Base-by-base conservation (phyloP, 2,329 filamentous ascomycete species). In the Aspergillus nomiae region DNA sequence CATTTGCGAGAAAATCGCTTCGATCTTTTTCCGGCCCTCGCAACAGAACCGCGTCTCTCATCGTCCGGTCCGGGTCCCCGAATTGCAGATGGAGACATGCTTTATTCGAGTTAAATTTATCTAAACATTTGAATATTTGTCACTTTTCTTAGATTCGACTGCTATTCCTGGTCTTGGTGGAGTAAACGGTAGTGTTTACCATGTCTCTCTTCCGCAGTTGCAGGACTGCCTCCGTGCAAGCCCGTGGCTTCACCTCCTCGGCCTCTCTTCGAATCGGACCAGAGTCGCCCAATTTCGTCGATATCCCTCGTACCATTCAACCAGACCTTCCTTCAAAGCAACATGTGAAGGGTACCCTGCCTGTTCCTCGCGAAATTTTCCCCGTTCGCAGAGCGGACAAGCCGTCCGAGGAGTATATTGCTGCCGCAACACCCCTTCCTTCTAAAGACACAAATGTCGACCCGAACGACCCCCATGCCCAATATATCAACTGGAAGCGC, bases 241-340 rank as follows among this genome's bases (percentile, higher is more conserved):
- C 73, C 71, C 78, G 78, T 62, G 72, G 76, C 59, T 80, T 81
- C 69, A 69, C 76, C 55, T 76, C 76, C 32, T 76, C 78, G 14
- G 64, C 77, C 61, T 70, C 62, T 53, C 71, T 73, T 63, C 73
- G 76, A 69, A 74, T 79, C 60, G 77, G 77, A 32, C 94, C 95
- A 56, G 92, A 97, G 76, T 96, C 93, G 41, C 94, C 95, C 54
- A 86, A 87, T 67, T 98, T 91, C 82, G 91, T 98, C 80, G 88
- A 92, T 68, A 83, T 97, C 60, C 94, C 94, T 55, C 84, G 85
- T 69, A 86, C 91, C 56, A 85, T 88, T n/a, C 92, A 97, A 76
- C 87, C 89, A 57, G 84, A 86, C n/a, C 78, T 81, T 48, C 78
- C 81, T 4, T 72, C 76, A 58, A 81, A 81, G 63, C 81, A 79